Conservation (phyloP, 2,329 filamentous ascomycete species). For the Pseudopithomyces chartarum region DNA sequence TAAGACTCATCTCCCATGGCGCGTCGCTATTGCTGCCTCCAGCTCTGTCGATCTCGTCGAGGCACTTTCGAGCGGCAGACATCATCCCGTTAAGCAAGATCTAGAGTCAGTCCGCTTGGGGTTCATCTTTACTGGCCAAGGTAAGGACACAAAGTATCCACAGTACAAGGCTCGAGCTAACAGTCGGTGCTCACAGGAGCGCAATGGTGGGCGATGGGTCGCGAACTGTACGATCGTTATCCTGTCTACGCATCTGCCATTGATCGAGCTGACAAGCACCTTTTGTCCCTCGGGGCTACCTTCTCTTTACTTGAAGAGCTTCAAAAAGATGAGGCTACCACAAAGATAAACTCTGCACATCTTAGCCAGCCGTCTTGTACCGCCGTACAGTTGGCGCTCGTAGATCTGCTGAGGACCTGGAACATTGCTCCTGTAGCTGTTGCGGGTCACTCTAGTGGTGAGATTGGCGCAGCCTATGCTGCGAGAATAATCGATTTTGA, state of each 20-base stretch:
- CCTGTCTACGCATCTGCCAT: constrained; percentile 16
- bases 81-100: constrained; percentile 26
- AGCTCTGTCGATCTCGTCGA: constrained; percentile 20
- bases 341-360: constrained; percentile 23
- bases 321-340: constrained; percentile 22
- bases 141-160: neutral
- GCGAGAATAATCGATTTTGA: constrained; percentile 26
- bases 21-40: constrained; percentile 23
- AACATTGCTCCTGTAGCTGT: constrained; percentile 27
- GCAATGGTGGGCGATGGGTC: constrained; percentile 40
- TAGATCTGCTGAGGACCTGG: constrained; percentile 32
- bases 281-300: constrained; percentile 13
- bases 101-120: constrained; percentile 20
- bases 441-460: constrained; percentile 36
- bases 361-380: constrained; percentile 35
- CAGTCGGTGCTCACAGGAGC: constrained; percentile 11
- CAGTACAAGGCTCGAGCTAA: neutral
- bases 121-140: constrained; percentile 41
- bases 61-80: constrained; percentile 20
- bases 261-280: constrained; percentile 13
- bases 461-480: constrained; percentile 38
- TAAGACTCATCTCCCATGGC: constrained; percentile 27
- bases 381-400: constrained; percentile 34
- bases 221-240: constrained; percentile 15
- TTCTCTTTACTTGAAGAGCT: constrained; percentile 23